Evolutionary conservation across 1,284 basidiomycete species (phyloP), one percentile per base, ranked within the genome.

Genomic region (Malassezia japonica): DNA sequence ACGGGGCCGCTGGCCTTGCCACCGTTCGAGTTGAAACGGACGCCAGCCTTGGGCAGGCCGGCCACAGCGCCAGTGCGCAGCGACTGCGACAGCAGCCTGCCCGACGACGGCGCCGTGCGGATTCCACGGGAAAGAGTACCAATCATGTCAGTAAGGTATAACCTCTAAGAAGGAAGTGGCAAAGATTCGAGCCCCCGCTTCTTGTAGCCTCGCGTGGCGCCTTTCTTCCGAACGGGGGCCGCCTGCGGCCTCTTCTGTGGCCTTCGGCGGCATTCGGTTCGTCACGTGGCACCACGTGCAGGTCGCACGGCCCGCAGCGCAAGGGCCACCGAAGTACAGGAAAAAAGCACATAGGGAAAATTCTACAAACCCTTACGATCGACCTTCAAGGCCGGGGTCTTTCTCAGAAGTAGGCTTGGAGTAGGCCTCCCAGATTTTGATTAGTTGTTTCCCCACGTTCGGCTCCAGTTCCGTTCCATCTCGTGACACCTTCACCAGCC

Each of bases 401-500:
- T n/a, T n/a, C n/a, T n/a, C n/a, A n/a, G n/a, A n/a, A n/a, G n/a
- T n/a, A n/a, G n/a, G n/a, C n/a, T 21, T 31, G 8, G 20, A n/a
- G 36, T 48, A 23, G n/a, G 46, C 18, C 7, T 80, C 76, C 88
- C 88, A 92, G 64, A 88, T 85, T 1, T 83, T 81, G 51, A 92
- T 64, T 41, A 94, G 73, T 61, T 75, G 77, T 52, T 81, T 77
- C 6, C 86, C 88, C 29, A 89, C 80, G n/a, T 69, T 70, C 1
- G 89, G 87, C 72, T 92, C 89, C 21, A 94, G 74, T 74, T 94
- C 89, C 1, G 89, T 92, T 12, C 89, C 89, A 67, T 94, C 89
- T 46, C 88, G 78, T 10, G 87, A 92, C 9, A 75, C 72, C 77
- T 91, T 92, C 57, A 92, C 81, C 70, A 92, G 87, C 41, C 85